phyloP scores from a whole-genome alignment of 441 rosid species.

The California macrophylla region DNA sequence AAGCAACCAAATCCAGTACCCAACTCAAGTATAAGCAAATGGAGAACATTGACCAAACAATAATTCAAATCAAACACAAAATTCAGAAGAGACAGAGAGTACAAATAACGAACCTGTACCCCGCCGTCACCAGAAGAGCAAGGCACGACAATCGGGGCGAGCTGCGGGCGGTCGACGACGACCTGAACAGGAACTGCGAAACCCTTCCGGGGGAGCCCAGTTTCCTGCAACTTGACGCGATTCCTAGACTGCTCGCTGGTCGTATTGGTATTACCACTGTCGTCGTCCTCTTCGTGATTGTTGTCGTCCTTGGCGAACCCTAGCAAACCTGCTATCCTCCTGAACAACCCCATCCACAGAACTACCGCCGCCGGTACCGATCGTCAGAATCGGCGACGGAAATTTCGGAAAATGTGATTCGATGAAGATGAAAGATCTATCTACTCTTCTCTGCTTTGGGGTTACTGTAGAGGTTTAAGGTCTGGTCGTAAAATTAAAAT shows the following conservation, averaged over 20 bases:
- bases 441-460: not conserved
- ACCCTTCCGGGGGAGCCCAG: constrained; percentile 15
- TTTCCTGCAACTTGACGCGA: constrained; percentile 3
- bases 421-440: not conserved
- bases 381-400: not conserved
- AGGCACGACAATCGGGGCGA: constrained; percentile 16
- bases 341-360: constrained; percentile 12
- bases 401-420: not conserved
- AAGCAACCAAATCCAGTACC: not conserved
- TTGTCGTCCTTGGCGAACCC: constrained; percentile 12
- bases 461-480: not conserved
- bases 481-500: no score
- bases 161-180: constrained; percentile 11
- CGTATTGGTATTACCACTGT: not conserved
- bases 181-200: constrained; percentile 20
- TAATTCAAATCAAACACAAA: not conserved
- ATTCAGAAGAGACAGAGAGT: not conserved
- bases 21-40: not conserved
- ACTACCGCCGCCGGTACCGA: not conserved
- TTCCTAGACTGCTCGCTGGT: not conserved
- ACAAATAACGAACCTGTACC: constrained; percentile 16
- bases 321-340: constrained; percentile 15
- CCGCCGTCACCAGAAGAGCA: constrained; percentile 22
- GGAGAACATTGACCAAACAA: not conserved
- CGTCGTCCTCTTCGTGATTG: constrained; percentile 6